Percentiles rank a stretch among this genome's conserved stretches.
Evolutionary conservation across 2,329 filamentous ascomycete genomes (phyloP).

Genomic region (Cadophora luteo-olivacea): DNA sequence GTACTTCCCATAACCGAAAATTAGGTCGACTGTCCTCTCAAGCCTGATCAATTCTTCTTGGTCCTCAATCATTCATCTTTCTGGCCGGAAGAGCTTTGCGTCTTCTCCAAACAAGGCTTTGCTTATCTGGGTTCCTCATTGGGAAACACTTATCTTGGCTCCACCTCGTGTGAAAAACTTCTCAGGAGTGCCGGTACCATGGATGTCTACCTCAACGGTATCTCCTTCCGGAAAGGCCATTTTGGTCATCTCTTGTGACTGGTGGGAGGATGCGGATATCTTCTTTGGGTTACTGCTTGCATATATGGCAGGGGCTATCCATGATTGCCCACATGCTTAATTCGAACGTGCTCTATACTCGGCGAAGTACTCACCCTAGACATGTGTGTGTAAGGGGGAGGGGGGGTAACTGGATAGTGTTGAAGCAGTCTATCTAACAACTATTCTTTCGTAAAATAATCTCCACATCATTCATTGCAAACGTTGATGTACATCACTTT

Average conservation of each 20-base stretch:
- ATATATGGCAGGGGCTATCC: constrained; percentile 58
- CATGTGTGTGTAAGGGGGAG: too few species aligned
- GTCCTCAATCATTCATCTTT: constrained; percentile 51
- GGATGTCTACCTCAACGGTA: constrained; percentile 21
- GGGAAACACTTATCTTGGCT: constrained; percentile 45
- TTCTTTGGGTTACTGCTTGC: constrained; percentile 57
- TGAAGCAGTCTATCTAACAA: too few species aligned
- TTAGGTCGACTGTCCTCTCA: constrained; percentile 49
- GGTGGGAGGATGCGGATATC: constrained; percentile 55
- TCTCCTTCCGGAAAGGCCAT: constrained; percentile 32
- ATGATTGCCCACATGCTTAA: too few species aligned
- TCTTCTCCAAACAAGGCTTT: constrained; percentile 48
- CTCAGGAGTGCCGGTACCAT: neutral
- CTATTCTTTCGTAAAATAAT: too few species aligned
- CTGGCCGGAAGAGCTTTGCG: constrained; percentile 53
- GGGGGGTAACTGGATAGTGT: too few species aligned
- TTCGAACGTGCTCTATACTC: too few species aligned
- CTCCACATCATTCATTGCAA: too few species aligned
- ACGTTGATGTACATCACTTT: too few species aligned
- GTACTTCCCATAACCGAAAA: constrained; percentile 54
- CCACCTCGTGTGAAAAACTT: constrained; percentile 30
- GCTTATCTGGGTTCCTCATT: constrained; percentile 44
- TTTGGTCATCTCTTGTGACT: constrained; percentile 41
- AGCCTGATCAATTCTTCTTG: constrained; percentile 39
- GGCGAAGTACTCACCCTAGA: too few species aligned